phyloP scores from a whole-genome alignment of 768 basidiomycete species.

The Hypholoma fasciculare region DNA sequence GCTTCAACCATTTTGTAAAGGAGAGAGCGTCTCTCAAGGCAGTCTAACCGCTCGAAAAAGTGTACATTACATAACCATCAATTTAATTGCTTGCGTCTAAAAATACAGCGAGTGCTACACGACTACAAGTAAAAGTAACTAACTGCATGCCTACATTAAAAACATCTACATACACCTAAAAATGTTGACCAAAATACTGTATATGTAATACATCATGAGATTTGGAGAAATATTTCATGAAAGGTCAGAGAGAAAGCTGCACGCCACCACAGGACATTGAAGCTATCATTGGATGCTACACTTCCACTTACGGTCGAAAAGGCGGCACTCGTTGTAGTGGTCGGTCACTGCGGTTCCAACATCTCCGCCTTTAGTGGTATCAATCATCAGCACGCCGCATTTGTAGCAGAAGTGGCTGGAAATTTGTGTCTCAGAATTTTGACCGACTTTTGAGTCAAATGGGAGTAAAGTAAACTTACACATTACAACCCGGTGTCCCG shows the following conservation, averaged over 20 bases:
- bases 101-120: constrained; percentile 20
- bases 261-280: neutral
- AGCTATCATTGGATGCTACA: constrained; percentile 23
- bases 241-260: neutral
- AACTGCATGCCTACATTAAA: neutral
- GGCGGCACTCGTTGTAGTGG: constrained; percentile 22
- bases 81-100: constrained; percentile 8
- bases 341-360: constrained; percentile 26
- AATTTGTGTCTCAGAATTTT: no score
- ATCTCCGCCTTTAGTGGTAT: constrained; percentile 25
- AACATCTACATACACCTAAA: neutral
- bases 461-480: constrained; percentile 21
- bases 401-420: constrained; percentile 18
- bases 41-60: constrained; percentile 11
- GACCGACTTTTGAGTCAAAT: no score
- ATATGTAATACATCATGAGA: no score
- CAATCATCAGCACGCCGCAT: constrained; percentile 48
- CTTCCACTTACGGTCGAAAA: constrained; percentile 23
- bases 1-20: constrained; percentile 41
- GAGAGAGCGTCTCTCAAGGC: neutral
- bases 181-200: no score
- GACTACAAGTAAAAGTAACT: neutral
- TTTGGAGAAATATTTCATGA: no score
- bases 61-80: constrained; percentile 18
- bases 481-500: constrained; percentile 57